Percentiles rank a stretch among this genome's conserved stretches.
Conservation (phyloP, 441 rosid genomes). For the Erodium texanum region DNA sequence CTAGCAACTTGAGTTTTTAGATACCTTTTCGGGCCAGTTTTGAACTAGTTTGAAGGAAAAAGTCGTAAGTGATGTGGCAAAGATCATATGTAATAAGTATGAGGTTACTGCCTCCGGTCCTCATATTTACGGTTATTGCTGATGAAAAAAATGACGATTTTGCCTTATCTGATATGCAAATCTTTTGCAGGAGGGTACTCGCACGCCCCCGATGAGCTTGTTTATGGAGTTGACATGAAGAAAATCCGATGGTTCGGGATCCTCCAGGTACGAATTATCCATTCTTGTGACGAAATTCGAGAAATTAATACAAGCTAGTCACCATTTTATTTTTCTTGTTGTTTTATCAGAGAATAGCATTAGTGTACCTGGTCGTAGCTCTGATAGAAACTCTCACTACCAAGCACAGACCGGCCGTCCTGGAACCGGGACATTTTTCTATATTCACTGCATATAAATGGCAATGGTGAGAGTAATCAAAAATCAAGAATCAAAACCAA, state of each 20-base stretch:
- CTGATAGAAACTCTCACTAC: conserved; percentile 43
- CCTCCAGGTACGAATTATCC: conserved; percentile 38
- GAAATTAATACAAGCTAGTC: background rate
- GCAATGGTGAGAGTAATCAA: conserved; percentile 42
- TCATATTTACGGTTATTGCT: no score
- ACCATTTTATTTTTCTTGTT: background rate
- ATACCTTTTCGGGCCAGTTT: background rate
- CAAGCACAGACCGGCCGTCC: conserved; percentile 34
- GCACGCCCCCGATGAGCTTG: conserved; percentile 49
- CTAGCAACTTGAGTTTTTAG: no score
- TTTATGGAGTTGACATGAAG: conserved; percentile 62
- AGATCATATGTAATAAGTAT: no score
- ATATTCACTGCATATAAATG: conserved; percentile 47
- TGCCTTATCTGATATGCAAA: background rate
- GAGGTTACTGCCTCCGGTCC: no score
- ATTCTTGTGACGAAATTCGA: background rate
- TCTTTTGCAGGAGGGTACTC: conserved; percentile 49
- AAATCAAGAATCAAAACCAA: background rate
- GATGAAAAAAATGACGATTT: no score
- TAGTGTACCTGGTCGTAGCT: conserved; percentile 54
- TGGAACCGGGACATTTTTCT: conserved; percentile 34
- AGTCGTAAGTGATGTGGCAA: no score
- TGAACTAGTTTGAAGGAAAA: no score
- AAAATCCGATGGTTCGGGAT: conserved; percentile 58
- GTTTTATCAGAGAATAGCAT: conserved; percentile 48